Evolutionary conservation across 2,329 filamentous ascomycete species (phyloP), one percentile per base, ranked within the genome.

Genomic region (Botryotinia calthae): DNA sequence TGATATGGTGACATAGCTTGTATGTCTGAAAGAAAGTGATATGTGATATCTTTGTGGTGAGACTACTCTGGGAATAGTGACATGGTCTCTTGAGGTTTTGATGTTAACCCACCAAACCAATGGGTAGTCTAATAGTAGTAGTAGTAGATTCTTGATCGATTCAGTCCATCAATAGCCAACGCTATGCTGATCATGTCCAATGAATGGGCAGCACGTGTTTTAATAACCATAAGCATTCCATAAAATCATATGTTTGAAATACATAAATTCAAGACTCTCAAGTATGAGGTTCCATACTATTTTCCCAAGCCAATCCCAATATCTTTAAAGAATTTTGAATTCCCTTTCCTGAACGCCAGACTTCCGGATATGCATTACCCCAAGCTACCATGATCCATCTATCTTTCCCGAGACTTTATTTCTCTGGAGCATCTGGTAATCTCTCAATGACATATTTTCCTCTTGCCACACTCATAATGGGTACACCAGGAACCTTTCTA

Each of bases 381-480:
- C 51, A 34, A 59, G 54, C 63, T 18, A 46, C 62, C 34, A 40
- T 48, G 44, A 72, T 20, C 22, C n/a, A 31, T 61, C 37, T 51
- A 48, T 70, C 44, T 59, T 37, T 54, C 48, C n/a, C 40, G n/a
- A 34, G n/a, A 46, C 56, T 20, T 59, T 62, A 80, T 70, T 80
- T 80, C 75, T 94, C 91, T 48, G 93, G 93, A 54, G 93, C 93
- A 82, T 94, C 93, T 8, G 95, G 95, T 75, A 98, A 83, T 79
- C 95, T 89, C 86, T 98, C 96, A 79, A 99, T 96, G 65, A 95
- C 91, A 83, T 98, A 98, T 83, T 98, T 98, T 63, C 93, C 94
- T 79, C 93, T 88, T 9, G 92, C 93, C 42, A 96, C 93, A 79
- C 90, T 94, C 86, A 97, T 87, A 72, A 88, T 87, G 2, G 87